Evolutionary conservation across 2,329 filamentous ascomycete genomes (phyloP).

Genomic region (Arthrobotrys entomopaga): DNA sequence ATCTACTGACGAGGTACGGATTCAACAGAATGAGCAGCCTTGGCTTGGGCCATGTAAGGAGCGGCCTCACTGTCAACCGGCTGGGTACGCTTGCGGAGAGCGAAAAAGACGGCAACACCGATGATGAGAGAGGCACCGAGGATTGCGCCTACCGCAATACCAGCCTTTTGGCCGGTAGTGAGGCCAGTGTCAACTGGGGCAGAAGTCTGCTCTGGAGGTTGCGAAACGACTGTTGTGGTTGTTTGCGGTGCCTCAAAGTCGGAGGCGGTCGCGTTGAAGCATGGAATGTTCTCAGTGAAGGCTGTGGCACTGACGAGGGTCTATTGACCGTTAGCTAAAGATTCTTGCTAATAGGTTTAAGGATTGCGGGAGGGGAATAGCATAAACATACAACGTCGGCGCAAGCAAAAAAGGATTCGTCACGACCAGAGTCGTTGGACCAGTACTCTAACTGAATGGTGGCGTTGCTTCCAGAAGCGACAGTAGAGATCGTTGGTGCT

Average conservation of each 20-base stretch:
- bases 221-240: constrained; percentile 51
- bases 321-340: constrained; percentile 50
- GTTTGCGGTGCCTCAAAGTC: constrained; percentile 60
- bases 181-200: constrained; percentile 42
- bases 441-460: constrained; percentile 67
- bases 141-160: constrained; percentile 58
- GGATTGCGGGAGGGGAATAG: background rate
- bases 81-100: constrained; percentile 52
- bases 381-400: constrained; percentile 65
- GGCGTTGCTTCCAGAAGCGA: constrained; percentile 64
- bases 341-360: too few species aligned
- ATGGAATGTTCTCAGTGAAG: constrained; percentile 62
- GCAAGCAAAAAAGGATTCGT: constrained; percentile 66
- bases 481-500: constrained; percentile 60
- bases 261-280: constrained; percentile 64
- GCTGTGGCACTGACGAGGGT: constrained; percentile 62
- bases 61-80: constrained; percentile 46
- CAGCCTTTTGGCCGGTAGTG: constrained; percentile 56
- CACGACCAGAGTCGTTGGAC: constrained; percentile 63
- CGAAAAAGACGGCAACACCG: constrained; percentile 52
- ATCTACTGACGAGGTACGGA: constrained; percentile 52
- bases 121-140: constrained; percentile 56
- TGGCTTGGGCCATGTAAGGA: constrained; percentile 49
- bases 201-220: constrained; percentile 27
- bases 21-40: constrained; percentile 48